Base-by-base conservation (phyloP, 179 eudicot genomes). In the Dionaea muscipula region DNA sequence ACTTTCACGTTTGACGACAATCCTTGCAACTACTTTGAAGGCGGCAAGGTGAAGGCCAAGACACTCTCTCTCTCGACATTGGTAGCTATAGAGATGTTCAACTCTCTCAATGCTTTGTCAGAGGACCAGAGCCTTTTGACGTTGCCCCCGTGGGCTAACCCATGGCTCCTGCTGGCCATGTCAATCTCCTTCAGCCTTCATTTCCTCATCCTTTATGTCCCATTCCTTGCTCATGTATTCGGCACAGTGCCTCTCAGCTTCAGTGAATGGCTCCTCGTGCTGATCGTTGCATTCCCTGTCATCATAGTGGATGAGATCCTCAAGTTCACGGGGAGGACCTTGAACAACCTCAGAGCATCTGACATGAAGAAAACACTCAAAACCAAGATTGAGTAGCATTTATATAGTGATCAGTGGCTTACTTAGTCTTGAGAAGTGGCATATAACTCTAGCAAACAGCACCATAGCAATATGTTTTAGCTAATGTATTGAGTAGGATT, bases 141-240 rank as follows among this genome's bases (percentile, higher is more conserved):
- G 15, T 83, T 90, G 97, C 97, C 97, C 19, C 97, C 97, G 15
- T 90, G 97, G 97, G 94, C 81, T 55, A 90, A 90, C 73, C 95
- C 95, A 0, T 83, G 81, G 79, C 88, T 90, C 14, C 83, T 86
- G 44, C 26, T 81, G 62, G 97, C 97, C 8, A 90, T 90, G 97
- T 90, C 87, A 0, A 51, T 86, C 63, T 90, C 97, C 1, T 86
- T 90, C 44, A 54, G 55, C 28, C 25, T 59, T 33, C 55, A 59
- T 13, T 47, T 59, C 55, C 31, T 59, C 54, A 59, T 59, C 31
- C 63, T 59, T 41, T 47, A 59, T 16, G 55, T 59, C 16, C 63
- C 63, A 3, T 59, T 59, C 55, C 54, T 59, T 24, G 63, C 63
- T 2, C 63, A 59, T 47, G 63, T 59, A 18, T 59, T 59, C n/a